These are phyloP conservation scores for Allomyces macrogynus DNA, from an alignment of 192 early-diverging fungal genomes.

Conservation along the genomic window DNA sequence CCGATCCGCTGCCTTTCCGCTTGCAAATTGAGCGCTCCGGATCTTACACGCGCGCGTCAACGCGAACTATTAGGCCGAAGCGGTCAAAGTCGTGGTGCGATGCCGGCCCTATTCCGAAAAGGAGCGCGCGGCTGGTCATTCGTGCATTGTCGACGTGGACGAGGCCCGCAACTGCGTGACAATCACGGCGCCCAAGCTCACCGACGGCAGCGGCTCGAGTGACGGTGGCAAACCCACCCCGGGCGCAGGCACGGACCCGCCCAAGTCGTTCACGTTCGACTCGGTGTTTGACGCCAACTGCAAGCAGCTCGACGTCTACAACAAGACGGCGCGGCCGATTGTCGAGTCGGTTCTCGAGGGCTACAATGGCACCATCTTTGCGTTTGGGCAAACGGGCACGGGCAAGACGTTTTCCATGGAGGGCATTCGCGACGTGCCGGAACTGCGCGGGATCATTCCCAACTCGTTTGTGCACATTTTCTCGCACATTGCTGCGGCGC, in stretches of 20 bases:
- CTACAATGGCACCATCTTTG: slow-evolving; percentile 80
- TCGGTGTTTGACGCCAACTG: slow-evolving; percentile 47
- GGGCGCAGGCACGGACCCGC: slow-evolving; percentile 8
- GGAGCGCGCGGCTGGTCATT: slow-evolving; percentile 32
- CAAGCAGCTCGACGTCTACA: slow-evolving; percentile 47
- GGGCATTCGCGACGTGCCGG: slow-evolving; percentile 34
- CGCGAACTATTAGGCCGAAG: slow-evolving; percentile 8
- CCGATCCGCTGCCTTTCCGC: too few species aligned
- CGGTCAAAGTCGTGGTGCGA: slow-evolving; percentile 35
- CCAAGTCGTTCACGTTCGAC: slow-evolving; percentile 51
- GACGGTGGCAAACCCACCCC: background rate
- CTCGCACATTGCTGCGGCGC: slow-evolving; percentile 21
- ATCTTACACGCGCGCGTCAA: too few species aligned
- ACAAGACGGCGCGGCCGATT: slow-evolving; percentile 44
- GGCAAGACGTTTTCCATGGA: slow-evolving; percentile 51
- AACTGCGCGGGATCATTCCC: slow-evolving; percentile 42
- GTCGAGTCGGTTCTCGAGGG: slow-evolving; percentile 52
- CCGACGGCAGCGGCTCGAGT: background rate
- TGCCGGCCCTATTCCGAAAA: slow-evolving; percentile 41
- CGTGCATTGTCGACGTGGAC: slow-evolving; percentile 30
- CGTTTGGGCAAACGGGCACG: slow-evolving; percentile 45
- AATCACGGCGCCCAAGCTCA: slow-evolving; percentile 19
- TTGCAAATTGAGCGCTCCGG: too few species aligned
- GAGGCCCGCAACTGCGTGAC: slow-evolving; percentile 18
- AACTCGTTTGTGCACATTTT: slow-evolving; percentile 48